Evolutionary conservation across 176 grass and related monocot genomes (phyloP).

Genomic region (Zoysia japonica): DNA sequence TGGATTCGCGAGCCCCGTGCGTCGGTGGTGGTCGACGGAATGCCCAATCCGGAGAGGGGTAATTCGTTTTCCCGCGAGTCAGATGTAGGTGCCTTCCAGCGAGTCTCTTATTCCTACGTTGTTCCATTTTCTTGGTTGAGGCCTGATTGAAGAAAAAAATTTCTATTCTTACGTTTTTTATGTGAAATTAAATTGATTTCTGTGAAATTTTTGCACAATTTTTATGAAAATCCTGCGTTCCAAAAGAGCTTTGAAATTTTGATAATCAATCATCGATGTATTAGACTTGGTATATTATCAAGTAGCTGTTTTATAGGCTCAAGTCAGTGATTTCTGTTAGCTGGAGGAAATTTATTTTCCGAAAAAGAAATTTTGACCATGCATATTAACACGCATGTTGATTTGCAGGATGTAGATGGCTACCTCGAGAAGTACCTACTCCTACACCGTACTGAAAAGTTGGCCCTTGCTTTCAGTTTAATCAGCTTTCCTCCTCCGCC

Average conservation of each 20-base stretch:
- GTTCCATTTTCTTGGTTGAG: not conserved
- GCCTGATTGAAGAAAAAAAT: too few relatives aligned
- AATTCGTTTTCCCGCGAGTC: not conserved
- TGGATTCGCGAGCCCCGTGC: too few relatives aligned
- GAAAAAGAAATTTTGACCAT: constrained; percentile 7
- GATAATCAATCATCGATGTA: too few relatives aligned
- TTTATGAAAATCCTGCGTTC: not conserved
- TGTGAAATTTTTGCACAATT: too few relatives aligned
- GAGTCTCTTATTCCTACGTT: not conserved
- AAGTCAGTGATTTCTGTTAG: not conserved
- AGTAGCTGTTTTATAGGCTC: constrained; percentile 1
- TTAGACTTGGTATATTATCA: not conserved
- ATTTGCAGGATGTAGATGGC: constrained; percentile 18
- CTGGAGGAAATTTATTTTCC: constrained; percentile 1
- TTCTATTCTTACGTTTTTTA: too few relatives aligned
- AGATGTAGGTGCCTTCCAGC: not conserved
- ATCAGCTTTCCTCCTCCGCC: constrained; percentile 27
- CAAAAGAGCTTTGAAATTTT: too few relatives aligned
- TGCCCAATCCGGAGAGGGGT: too few relatives aligned
- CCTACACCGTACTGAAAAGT: constrained; percentile 23
- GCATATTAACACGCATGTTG: constrained; percentile 22
- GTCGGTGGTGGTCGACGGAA: too few relatives aligned
- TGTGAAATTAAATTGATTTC: too few relatives aligned
- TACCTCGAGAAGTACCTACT: constrained; percentile 23
- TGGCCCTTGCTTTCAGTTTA: constrained; percentile 39